A percentile compares a stretch with the other conserved stretches of the same genome.
Conservation (phyloP, 345 rosid genomes). For the Brassica cretica region DNA sequence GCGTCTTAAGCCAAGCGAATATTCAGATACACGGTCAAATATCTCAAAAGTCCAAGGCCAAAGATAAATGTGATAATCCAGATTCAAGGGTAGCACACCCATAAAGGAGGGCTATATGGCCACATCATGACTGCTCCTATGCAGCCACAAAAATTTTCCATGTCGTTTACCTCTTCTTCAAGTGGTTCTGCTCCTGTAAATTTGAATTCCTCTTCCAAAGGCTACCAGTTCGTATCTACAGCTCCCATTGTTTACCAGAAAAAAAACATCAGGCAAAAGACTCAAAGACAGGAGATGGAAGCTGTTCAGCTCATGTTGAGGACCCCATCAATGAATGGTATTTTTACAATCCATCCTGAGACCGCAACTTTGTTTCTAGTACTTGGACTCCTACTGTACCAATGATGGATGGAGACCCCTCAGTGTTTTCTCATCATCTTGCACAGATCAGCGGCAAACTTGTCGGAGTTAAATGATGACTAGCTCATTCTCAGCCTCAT, state of each 20-base stretch:
- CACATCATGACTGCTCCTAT: constrained; percentile 42
- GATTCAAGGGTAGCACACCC: too few relatives aligned
- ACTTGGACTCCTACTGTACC: constrained; percentile 45
- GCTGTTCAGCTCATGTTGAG: constrained; percentile 36
- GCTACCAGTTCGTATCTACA: constrained; percentile 44
- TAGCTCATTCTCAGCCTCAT: constrained; percentile 19
- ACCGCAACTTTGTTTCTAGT: constrained; percentile 53
- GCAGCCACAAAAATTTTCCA: constrained; percentile 51
- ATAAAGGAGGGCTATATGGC: constrained; percentile 16
- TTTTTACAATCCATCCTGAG: constrained; percentile 52
- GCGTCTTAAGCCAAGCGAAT: too few relatives aligned
- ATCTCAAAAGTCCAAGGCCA: too few relatives aligned
- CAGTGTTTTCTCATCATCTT: constrained; percentile 38
- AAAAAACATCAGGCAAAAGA: constrained; percentile 47
- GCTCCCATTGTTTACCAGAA: constrained; percentile 40
- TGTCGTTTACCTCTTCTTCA: constrained; percentile 46
- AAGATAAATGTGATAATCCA: too few relatives aligned
- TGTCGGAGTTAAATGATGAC: constrained; percentile 38
- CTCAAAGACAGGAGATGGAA: constrained; percentile 45
- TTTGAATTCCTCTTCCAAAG: constrained; percentile 50
- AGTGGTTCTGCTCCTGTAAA: constrained; percentile 42
- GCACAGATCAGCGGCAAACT: constrained; percentile 45
- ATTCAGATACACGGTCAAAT: too few relatives aligned
- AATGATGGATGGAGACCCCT: constrained; percentile 29
- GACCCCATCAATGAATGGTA: constrained; percentile 38